phyloP scores from a whole-genome alignment of 495 filamentous ascomycete species.

The Pyrenula aspistea region DNA sequence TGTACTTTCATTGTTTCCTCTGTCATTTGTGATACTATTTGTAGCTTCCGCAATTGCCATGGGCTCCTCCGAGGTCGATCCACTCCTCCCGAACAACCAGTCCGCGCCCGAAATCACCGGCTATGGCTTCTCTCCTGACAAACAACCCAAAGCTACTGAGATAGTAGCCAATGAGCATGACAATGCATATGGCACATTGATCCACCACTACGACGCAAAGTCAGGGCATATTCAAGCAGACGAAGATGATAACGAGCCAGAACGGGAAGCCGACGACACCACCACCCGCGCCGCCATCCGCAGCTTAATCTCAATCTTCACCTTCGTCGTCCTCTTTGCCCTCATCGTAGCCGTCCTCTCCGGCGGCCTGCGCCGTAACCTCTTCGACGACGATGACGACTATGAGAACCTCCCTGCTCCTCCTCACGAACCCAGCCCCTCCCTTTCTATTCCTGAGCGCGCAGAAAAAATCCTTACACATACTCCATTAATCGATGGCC shows the following conservation, averaged over 20 bases:
- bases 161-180: neutral
- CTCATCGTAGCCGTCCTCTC: slow-evolving; percentile 1
- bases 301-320: neutral
- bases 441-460: slow-evolving; percentile 44
- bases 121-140: slow-evolving; percentile 6
- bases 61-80: slow-evolving; percentile 10
- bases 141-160: neutral
- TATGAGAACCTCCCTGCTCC: neutral
- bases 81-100: slow-evolving; percentile 8
- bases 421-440: slow-evolving; percentile 10
- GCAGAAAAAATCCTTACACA: slow-evolving; percentile 55
- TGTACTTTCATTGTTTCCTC: too few relatives aligned
- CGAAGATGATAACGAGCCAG: slow-evolving; percentile 1
- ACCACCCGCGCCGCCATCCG: slow-evolving; percentile 1
- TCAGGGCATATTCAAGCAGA: neutral
- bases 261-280: neutral
- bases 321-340: slow-evolving; percentile 2
- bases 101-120: slow-evolving; percentile 11
- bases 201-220: neutral
- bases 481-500: slow-evolving; percentile 84
- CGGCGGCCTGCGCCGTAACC: neutral
- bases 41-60: neutral
- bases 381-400: neutral
- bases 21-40: too few relatives aligned
- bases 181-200: neutral